Base-by-base conservation (phyloP, 257 asterid species). In the Solanum chmielewskii region DNA sequence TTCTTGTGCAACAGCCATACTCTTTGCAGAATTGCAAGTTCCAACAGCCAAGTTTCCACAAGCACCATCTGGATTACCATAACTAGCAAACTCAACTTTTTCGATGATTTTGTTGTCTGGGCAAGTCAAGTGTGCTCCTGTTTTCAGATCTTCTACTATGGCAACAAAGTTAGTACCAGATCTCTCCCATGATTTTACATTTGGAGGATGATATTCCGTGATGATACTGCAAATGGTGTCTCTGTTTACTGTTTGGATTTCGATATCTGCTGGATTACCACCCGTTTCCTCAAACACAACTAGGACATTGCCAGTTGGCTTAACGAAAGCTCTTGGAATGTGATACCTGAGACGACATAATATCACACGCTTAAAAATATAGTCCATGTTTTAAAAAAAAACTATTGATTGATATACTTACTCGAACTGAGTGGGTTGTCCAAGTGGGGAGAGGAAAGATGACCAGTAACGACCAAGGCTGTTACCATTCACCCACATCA, bases 391-490 rank as follows among this genome's bases (percentile, higher is more conserved):
- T 31, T 0, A 3, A 31, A 31, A 31, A 31, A 33, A 27, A 12
- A n/a, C 62, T 77, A 1, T 44, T 33, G 7, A 21, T 18, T 37
- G 52, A 66, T 41, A 35, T 31, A 68, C 96, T 89, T 83, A 94
- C 98, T 92, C 96, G 74, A 88, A 91, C 81, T 94, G 98, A 41
- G 95, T 92, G 27, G 98, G 95, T 44, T 64, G 91, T 49, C 91
- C 92, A 10, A 92, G 92, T 4, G 96, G 94, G 7, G 98, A 94
- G 68, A 89, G 88, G 83, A 90, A 94, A 69, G 97, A 92, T 5
- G 91, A 89, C 98, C 98, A 95, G 33, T 93, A 95, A 3, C 98
- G 95, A 21, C 98, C 98, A 9, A 95, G 89, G 93, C 85, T 92
- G 60, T 16, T 69, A 9, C 98, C 98, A 13, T 95, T 95, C 33